A percentile compares a stretch with the other conserved stretches of the same genome.
Evolutionary conservation across 495 filamentous ascomycete species (phyloP).

Genomic region (Xanthoparmelia taractica): DNA sequence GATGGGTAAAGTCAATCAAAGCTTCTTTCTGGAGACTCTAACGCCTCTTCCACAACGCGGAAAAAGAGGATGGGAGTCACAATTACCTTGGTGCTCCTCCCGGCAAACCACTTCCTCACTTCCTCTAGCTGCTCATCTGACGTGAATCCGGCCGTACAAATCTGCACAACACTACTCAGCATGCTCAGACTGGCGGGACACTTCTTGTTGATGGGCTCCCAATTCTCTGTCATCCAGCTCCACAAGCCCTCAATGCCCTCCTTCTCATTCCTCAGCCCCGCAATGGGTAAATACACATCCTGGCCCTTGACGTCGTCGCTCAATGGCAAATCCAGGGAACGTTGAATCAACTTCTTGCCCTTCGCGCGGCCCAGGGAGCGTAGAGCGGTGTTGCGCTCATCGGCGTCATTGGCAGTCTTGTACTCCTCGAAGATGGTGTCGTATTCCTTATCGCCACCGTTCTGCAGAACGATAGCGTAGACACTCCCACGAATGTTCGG

Average conservation of each 20-base stretch:
- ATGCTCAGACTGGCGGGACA: slow-evolving; percentile 72
- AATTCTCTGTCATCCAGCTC: slow-evolving; percentile 78
- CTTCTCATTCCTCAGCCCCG: slow-evolving; percentile 66
- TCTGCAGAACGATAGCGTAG: slow-evolving; percentile 53
- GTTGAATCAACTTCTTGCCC: slow-evolving; percentile 68
- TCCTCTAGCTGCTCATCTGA: slow-evolving; percentile 63
- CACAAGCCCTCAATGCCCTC: slow-evolving; percentile 76
- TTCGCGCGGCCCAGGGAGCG: slow-evolving; percentile 76
- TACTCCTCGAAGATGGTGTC: slow-evolving; percentile 75
- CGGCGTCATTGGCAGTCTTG: slow-evolving; percentile 74
- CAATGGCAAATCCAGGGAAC: slow-evolving; percentile 66
- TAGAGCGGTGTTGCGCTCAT: slow-evolving; percentile 93
- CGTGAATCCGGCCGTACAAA: slow-evolving; percentile 77
- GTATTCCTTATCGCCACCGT: slow-evolving; percentile 56
- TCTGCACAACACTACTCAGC: slow-evolving; percentile 75
- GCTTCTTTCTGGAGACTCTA: not conserved
- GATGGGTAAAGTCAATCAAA: slow-evolving; percentile 18
- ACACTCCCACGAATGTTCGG: slow-evolving; percentile 59
- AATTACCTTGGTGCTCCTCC: slow-evolving; percentile 67
- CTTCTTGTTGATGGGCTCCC: slow-evolving; percentile 70
- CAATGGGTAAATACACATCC: slow-evolving; percentile 85
- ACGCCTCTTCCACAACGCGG: not conserved
- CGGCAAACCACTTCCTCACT: slow-evolving; percentile 72
- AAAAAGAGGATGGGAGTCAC: slow-evolving; percentile 3
- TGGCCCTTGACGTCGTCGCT: slow-evolving; percentile 87